Percentiles rank a stretch among this genome's conserved stretches.
These are phyloP conservation scores for Aspergillus neotritici DNA, from an alignment of 2,329 filamentous ascomycete species.

Conservation along the genomic window DNA sequence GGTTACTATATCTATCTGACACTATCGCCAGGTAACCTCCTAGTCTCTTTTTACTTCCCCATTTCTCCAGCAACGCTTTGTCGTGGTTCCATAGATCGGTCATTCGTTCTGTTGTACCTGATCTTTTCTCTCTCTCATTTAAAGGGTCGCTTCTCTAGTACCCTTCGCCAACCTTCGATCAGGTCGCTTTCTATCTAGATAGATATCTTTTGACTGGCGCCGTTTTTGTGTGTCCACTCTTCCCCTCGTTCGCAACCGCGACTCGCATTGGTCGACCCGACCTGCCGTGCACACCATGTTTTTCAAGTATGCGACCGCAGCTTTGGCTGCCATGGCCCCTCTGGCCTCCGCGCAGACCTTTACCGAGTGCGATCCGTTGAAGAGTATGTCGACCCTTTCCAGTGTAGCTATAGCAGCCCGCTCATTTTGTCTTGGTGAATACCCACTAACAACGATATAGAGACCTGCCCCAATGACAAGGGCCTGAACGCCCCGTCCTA, in stretches of 20 bases:
- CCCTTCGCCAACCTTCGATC: neutral
- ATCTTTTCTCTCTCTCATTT: constrained; percentile 3
- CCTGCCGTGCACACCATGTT: constrained; percentile 21
- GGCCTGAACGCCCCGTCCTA: constrained; percentile 53
- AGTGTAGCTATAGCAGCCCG: too few species aligned
- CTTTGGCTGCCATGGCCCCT: constrained; percentile 28
- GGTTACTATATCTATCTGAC: too few species aligned
- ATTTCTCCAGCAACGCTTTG: neutral
- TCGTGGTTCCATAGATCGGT: constrained; percentile 1
- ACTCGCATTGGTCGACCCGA: too few species aligned
- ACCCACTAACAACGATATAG: constrained; percentile 20
- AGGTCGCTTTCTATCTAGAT: neutral
- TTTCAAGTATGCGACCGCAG: constrained; percentile 26
- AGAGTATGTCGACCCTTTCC: constrained; percentile 17
- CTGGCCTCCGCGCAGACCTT: constrained; percentile 60
- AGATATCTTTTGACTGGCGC: neutral
- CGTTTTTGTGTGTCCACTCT: constrained; percentile 2
- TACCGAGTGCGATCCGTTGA: constrained; percentile 66
- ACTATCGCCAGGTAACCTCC: neutral
- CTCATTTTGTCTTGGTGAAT: neutral
- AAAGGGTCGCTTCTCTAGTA: too few species aligned
- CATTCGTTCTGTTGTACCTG: constrained; percentile 1
- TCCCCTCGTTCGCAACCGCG: neutral
- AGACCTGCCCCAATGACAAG: constrained; percentile 60
- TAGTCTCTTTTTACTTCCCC: neutral